Base-by-base conservation (phyloP, 768 basidiomycete genomes). In the Trametes sanguinea region DNA sequence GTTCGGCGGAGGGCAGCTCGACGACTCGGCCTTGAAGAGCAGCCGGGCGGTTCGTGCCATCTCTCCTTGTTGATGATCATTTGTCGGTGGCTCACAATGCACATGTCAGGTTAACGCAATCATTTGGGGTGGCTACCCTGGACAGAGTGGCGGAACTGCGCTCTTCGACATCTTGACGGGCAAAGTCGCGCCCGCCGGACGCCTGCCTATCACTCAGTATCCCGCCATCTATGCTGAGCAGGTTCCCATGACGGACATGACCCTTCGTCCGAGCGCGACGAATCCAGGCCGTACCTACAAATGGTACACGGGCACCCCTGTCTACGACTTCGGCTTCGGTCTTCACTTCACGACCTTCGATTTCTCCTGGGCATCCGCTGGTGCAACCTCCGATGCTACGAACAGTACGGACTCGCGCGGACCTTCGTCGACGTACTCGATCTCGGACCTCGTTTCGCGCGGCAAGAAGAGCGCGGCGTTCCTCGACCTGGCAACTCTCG, bases 231-330 rank as follows among this genome's bases (percentile, higher is more conserved):
- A 81, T 68, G 75, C 78, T 14, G 68, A 78, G 56, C 72, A 80
- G 63, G 75, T 85, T 16, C 75, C 76, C 1, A 85, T 85, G 83
- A 85, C 84, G 5, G 81, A 86, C 71, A 86, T 86, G 83, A 74
- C 69, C 2, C 71, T 85, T 40, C 83, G 81, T 22, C 81, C 83
- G 6, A 79, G 76, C 65, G 64, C 71, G 33, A 75, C 74, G 50
- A 82, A 78, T 64, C 83, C 84, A 0, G 84, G 84, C 10, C 77
- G 84, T 37, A 85, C 84, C 8, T 85, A 85, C 72, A 83, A 79
- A 63, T 86, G 83, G 84, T 85, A 78, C 73, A 76, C 74, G 27
- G 82, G 77, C 13, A 75, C 75, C 14, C 79, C 83, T n/a, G 75
- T 84, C 17, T 83, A 77, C 67, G 77, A 79, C 56, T 85, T 84